Percentiles rank a stretch among this genome's conserved stretches.
Conservation (phyloP, 108 stramenopile genomes). For the Asterionellopsis glacialis region DNA sequence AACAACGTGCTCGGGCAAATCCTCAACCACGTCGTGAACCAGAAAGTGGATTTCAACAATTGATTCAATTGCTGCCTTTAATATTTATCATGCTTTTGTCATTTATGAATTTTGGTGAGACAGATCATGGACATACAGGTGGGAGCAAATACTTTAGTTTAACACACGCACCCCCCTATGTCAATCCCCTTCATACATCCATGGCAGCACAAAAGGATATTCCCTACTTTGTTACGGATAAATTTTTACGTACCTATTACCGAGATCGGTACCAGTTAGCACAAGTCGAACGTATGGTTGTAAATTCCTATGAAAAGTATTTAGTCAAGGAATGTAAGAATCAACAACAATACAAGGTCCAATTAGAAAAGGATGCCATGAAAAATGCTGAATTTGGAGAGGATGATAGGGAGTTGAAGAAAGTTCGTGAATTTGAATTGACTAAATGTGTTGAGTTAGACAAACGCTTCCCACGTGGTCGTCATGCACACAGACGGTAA, state of each 20-base stretch:
- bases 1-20: slow-evolving; percentile 22
- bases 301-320: slow-evolving; percentile 69
- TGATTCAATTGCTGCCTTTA: slow-evolving; percentile 70
- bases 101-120: slow-evolving; percentile 51
- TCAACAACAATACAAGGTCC: slow-evolving; percentile 63
- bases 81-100: slow-evolving; percentile 61
- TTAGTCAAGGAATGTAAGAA: slow-evolving; percentile 75
- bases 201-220: slow-evolving; percentile 77
- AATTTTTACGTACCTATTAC: slow-evolving; percentile 71
- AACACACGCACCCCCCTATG: slow-evolving; percentile 58
- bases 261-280: slow-evolving; percentile 84
- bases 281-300: slow-evolving; percentile 88
- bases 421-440: slow-evolving; percentile 58
- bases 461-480: slow-evolving; percentile 57
- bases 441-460: slow-evolving; percentile 70
- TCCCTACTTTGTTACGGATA: slow-evolving; percentile 81
- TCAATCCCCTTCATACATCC: slow-evolving; percentile 65
- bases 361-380: slow-evolving; percentile 33
- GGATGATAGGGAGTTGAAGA: slow-evolving; percentile 29
- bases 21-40: slow-evolving; percentile 28
- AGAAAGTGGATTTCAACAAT: slow-evolving; percentile 20
- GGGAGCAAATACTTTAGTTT: slow-evolving; percentile 79
- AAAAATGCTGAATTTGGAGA: slow-evolving; percentile 42
- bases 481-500: too few species aligned
- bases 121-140: slow-evolving; percentile 4